Evolutionary conservation across 2,329 filamentous ascomycete species (phyloP).

Genomic region (Orbilia ellipsospora): DNA sequence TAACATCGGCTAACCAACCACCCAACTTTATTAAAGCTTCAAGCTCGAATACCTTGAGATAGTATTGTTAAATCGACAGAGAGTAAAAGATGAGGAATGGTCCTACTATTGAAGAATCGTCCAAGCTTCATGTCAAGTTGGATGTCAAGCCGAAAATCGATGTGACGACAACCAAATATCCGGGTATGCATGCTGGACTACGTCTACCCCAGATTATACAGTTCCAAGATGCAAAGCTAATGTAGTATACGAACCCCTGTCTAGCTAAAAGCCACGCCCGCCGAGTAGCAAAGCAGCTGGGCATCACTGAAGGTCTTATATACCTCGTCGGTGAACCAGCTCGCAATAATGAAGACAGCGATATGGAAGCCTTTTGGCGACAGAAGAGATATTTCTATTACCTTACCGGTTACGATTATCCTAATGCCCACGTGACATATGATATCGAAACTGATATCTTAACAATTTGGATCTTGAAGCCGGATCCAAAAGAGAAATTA

Average conservation of each 20-base stretch:
- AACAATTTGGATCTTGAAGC: conserved; percentile 69
- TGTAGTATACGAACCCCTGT: background rate
- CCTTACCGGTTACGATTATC: conserved; percentile 67
- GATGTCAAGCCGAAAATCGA: background rate
- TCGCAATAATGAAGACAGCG: conserved; percentile 69
- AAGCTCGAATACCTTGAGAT: background rate
- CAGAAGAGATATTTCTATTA: conserved; percentile 74
- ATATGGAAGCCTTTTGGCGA: conserved; percentile 69
- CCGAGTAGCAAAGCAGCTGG: conserved; percentile 64
- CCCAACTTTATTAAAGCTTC: background rate
- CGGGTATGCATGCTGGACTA: conserved; percentile 14
- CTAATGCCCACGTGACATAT: conserved; percentile 70
- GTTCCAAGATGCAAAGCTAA: background rate
- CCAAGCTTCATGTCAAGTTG: conserved; percentile 16
- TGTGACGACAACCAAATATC: conserved; percentile 24
- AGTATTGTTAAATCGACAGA: too few relatives aligned
- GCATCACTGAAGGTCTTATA: conserved; percentile 66
- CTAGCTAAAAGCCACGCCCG: conserved; percentile 67
- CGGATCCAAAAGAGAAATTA: conserved; percentile 45
- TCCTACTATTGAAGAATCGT: conserved; percentile 6
- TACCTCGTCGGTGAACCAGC: conserved; percentile 69
- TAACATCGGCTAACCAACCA: conserved; percentile 12
- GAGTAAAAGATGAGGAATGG: conserved; percentile 19
- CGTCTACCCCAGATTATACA: background rate
- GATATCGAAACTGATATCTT: conserved; percentile 72